A percentile compares a stretch with the other conserved stretches of the same genome.
Conservation (phyloP, 2,329 filamentous ascomycete genomes). For the Pseudocercospora ulei region DNA sequence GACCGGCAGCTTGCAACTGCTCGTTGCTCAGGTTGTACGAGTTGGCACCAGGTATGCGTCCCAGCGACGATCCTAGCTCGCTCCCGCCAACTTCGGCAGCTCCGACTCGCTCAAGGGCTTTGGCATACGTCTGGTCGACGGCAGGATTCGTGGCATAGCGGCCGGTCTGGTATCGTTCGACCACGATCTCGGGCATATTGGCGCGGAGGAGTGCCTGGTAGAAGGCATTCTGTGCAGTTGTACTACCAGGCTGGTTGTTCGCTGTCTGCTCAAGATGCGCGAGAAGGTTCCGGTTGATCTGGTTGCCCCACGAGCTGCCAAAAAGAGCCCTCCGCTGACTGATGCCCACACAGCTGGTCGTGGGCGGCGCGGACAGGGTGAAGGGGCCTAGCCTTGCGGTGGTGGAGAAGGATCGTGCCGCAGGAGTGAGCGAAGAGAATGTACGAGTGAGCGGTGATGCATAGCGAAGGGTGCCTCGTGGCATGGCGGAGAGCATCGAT, state of each 20-base stretch:
- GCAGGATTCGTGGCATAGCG: constrained; percentile 71
- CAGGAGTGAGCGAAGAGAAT: constrained; percentile 23
- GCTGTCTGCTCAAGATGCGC: constrained; percentile 82
- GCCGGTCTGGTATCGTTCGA: constrained; percentile 80
- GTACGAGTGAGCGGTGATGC: constrained; percentile 33
- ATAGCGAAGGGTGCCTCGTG: constrained; percentile 31
- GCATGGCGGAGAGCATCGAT: constrained; percentile 24
- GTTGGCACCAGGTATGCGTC: constrained; percentile 33
- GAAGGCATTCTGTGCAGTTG: constrained; percentile 82
- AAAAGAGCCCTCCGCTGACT: constrained; percentile 41
- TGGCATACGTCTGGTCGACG: constrained; percentile 68
- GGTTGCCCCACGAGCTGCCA: constrained; percentile 34
- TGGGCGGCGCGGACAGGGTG: constrained; percentile 16
- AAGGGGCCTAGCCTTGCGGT: constrained; percentile 32
- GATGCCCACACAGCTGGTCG: constrained; percentile 31
- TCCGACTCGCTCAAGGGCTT: constrained; percentile 58
- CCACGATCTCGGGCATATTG: constrained; percentile 84
- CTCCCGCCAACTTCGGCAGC: constrained; percentile 36
- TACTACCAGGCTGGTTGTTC: constrained; percentile 81
- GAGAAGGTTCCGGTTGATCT: constrained; percentile 51
- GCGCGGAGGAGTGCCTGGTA: constrained; percentile 84
- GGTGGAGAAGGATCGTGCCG: constrained; percentile 36
- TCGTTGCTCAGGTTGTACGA: constrained; percentile 45
- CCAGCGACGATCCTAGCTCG: constrained; percentile 19
- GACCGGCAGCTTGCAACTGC: constrained; percentile 67